phyloP scores from a whole-genome alignment of 768 basidiomycete species.

The Xerocomellus intermedius region DNA sequence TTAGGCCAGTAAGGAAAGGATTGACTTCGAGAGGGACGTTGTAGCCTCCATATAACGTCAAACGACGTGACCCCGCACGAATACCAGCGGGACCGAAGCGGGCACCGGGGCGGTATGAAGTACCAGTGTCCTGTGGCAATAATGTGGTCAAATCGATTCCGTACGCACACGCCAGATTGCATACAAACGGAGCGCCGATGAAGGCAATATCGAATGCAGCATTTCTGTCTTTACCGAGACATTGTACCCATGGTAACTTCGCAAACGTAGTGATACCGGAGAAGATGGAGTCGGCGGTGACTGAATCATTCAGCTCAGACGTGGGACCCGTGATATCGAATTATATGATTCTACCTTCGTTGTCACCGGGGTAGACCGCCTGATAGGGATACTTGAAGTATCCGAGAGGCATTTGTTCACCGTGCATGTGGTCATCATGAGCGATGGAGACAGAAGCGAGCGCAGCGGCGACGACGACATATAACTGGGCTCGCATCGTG shows the following conservation, averaged over 20 bases:
- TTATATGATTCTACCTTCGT: constrained; percentile 46
- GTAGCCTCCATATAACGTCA: constrained; percentile 76
- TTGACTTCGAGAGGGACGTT: constrained; percentile 73
- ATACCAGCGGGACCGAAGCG: constrained; percentile 86
- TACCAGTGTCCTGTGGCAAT: constrained; percentile 56
- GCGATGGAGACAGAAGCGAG: constrained; percentile 30
- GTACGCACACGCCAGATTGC: constrained; percentile 14
- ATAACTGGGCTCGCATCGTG: constrained; percentile 24
- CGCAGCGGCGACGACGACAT: constrained; percentile 27
- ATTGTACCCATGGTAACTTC: constrained; percentile 80
- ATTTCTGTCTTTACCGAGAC: constrained; percentile 61
- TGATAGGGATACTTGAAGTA: constrained; percentile 68
- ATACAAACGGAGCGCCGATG: constrained; percentile 74
- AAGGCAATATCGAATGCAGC: constrained; percentile 77
- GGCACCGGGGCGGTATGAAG: constrained; percentile 79
- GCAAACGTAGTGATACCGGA: constrained; percentile 86
- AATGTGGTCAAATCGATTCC: neutral
- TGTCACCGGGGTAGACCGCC: constrained; percentile 50
- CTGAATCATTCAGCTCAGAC: constrained; percentile 31
- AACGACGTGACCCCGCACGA: constrained; percentile 71
- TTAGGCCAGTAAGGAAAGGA: constrained; percentile 66
- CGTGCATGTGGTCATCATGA: constrained; percentile 42
- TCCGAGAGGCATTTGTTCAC: constrained; percentile 60
- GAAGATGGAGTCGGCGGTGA: constrained; percentile 77
- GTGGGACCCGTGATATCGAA: neutral